Evolutionary conservation across 2,329 filamentous ascomycete genomes (phyloP).

Genomic region (Talaromyces marneffei): DNA sequence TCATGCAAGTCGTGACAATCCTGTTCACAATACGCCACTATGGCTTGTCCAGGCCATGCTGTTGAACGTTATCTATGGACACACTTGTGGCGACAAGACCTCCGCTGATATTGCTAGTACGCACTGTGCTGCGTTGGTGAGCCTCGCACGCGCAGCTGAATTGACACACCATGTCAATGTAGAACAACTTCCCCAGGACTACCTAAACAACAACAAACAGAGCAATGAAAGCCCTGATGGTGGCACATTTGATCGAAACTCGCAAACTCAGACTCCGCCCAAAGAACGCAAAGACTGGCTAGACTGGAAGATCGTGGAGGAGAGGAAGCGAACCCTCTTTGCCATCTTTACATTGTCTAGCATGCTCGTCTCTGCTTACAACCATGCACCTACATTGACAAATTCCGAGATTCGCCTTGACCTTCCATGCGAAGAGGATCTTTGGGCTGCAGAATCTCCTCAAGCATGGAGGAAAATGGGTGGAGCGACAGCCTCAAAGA

Average conservation of each 20-base stretch:
- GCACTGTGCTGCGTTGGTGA: slow-evolving; percentile 85
- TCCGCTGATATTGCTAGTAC: slow-evolving; percentile 88
- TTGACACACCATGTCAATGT: slow-evolving; percentile 49
- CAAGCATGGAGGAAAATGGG: slow-evolving; percentile 74
- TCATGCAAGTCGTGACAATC: slow-evolving; percentile 51
- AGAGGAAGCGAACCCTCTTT: slow-evolving; percentile 88
- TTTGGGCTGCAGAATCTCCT: slow-evolving; percentile 79
- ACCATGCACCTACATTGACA: slow-evolving; percentile 81
- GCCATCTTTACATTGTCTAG: slow-evolving; percentile 88
- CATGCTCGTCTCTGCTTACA: slow-evolving; percentile 84
- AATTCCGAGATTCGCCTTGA: slow-evolving; percentile 91
- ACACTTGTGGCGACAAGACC: slow-evolving; percentile 87
- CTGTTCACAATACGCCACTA: slow-evolving; percentile 70
- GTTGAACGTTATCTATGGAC: slow-evolving; percentile 89
- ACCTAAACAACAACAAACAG: slow-evolving; percentile 43
- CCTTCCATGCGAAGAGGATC: slow-evolving; percentile 85
- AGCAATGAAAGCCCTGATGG: slow-evolving; percentile 18
- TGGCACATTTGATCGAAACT: slow-evolving; percentile 26
- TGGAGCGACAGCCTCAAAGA: slow-evolving; percentile 65
- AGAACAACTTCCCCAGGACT: slow-evolving; percentile 32
- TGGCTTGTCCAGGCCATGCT: slow-evolving; percentile 98
- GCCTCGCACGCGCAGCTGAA: slow-evolving; percentile 82
- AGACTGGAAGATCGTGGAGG: slow-evolving; percentile 80
- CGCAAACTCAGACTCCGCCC: slow-evolving; percentile 20
- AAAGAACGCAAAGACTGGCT: slow-evolving; percentile 62